These are phyloP conservation scores for Sporothrix variecibatus DNA, from an alignment of 2,329 filamentous ascomycete species.

Conservation along the genomic window DNA sequence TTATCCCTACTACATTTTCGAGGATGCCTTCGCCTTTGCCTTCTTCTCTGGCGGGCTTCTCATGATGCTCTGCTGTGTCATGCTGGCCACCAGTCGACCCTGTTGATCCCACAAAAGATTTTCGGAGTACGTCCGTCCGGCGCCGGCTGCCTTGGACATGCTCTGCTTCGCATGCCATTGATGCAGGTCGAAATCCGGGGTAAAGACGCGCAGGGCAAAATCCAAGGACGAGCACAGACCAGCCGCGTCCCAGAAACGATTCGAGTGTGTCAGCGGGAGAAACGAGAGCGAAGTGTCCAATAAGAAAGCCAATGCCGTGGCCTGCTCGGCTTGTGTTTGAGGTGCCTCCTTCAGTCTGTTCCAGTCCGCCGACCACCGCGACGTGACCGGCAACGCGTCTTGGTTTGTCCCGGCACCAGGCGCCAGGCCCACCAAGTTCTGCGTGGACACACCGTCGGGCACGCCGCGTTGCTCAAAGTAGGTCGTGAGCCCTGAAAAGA, in stretches of 20 bases:
- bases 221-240: not conserved
- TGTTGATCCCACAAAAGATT: not conserved
- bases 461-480: not conserved
- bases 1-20: not conserved
- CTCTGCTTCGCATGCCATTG: not conserved
- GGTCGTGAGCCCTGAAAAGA: not conserved
- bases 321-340: not conserved
- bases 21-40: not conserved
- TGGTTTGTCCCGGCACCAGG: not conserved
- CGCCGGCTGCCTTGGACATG: not conserved
- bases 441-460: not conserved
- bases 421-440: not conserved
- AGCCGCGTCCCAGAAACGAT: not conserved
- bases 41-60: not conserved
- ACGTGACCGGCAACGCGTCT: not conserved
- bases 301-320: not conserved
- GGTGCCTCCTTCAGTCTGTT: not conserved
- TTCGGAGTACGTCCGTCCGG: not conserved
- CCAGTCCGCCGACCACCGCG: not conserved
- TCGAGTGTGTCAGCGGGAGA: not conserved
- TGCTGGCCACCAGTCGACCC: not conserved
- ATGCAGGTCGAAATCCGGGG: not conserved
- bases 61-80: conserved; percentile 12
- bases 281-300: conserved; percentile 1
- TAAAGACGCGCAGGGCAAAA: not conserved